Evolutionary conservation across 805 yeast genomes (phyloP).

Genomic region (Blastobotrys americana): DNA sequence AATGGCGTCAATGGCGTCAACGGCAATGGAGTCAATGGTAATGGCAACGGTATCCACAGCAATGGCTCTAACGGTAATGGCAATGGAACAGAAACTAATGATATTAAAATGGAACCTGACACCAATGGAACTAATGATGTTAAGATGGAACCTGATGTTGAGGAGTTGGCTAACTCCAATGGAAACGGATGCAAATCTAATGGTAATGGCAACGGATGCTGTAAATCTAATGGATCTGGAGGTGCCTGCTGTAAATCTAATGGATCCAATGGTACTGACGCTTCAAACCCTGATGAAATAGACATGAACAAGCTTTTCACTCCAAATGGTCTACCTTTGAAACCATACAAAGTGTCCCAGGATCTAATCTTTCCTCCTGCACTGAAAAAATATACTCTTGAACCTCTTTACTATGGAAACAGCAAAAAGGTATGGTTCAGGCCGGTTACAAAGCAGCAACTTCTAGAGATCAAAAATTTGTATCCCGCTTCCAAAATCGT

Average conservation of each 20-base stretch:
- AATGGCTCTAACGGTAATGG: conserved; percentile 1
- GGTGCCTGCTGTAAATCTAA: conserved; percentile 22
- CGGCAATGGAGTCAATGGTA: conserved; percentile 7
- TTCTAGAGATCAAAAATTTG: conserved; percentile 30
- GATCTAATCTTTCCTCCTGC: conserved; percentile 39
- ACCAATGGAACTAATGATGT: background rate
- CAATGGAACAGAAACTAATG: background rate
- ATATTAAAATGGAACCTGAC: background rate
- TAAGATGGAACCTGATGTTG: background rate
- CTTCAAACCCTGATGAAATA: conserved; percentile 1
- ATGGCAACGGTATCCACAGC: conserved; percentile 1
- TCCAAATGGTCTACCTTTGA: conserved; percentile 37
- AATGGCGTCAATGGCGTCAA: conserved; percentile 15
- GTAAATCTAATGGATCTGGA: no score
- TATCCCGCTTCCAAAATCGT: conserved; percentile 37
- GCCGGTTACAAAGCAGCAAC: conserved; percentile 36
- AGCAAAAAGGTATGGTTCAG: conserved; percentile 39
- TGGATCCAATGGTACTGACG: no score
- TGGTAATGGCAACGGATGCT: no score
- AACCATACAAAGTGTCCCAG: conserved; percentile 33
- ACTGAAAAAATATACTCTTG: conserved; percentile 24
- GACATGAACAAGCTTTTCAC: conserved; percentile 19
- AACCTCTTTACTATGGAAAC: conserved; percentile 33
- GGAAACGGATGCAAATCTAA: no score
- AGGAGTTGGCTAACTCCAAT: no score